phyloP scores from a whole-genome alignment of 108 stramenopile species.

The Cyclotella cryptica region DNA sequence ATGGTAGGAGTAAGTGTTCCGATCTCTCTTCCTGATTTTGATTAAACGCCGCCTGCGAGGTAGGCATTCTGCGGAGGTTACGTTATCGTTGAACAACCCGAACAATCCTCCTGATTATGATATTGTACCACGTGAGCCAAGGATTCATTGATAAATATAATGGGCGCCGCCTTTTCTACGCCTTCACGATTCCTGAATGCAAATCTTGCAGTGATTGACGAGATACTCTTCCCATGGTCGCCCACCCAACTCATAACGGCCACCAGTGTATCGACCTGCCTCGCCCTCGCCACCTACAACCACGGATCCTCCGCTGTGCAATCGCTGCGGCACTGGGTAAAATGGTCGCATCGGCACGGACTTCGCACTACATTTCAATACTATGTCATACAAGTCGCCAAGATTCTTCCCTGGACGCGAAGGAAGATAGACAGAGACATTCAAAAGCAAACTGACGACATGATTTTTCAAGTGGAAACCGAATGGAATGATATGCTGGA shows the following conservation, averaged over 20 bases:
- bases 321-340: conserved; percentile 5
- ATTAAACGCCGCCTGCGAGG: too few relatives aligned
- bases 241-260: conserved; percentile 15
- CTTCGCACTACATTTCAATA: conserved; percentile 5
- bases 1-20: too few relatives aligned
- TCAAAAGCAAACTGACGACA: conserved; percentile 13
- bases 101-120: too few relatives aligned
- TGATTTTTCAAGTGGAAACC: neutral
- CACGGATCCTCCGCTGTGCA: conserved; percentile 7
- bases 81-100: too few relatives aligned
- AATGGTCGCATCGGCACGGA: conserved; percentile 16
- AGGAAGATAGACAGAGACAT: conserved; percentile 8
- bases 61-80: too few relatives aligned
- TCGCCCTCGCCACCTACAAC: conserved; percentile 17
- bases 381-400: conserved; percentile 16
- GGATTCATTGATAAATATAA: neutral
- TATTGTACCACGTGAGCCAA: too few relatives aligned
- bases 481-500: conserved; percentile 30
- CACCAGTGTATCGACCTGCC: conserved; percentile 8
- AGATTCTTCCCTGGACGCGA: conserved; percentile 24
- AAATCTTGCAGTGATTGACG: neutral
- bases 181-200: neutral
- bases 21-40: too few relatives aligned
- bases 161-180: neutral
- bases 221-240: neutral